Conservation (phyloP, 2,329 filamentous ascomycete genomes). For the Lasiodiplodia sp. region DNA sequence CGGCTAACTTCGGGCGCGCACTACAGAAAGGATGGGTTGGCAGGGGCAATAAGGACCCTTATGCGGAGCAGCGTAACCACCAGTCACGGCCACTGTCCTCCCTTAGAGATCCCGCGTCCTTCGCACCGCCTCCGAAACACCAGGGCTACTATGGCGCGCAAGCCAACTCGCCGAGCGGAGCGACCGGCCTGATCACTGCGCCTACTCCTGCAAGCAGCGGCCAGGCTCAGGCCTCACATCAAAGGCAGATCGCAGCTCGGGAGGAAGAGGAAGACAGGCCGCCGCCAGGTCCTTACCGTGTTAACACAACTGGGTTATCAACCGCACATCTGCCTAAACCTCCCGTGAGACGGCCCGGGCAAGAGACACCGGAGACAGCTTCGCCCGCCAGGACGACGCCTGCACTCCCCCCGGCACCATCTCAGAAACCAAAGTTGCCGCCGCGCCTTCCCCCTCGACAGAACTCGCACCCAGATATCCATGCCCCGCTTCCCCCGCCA, state of each 20-base stretch:
- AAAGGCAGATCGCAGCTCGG: slow-evolving; percentile 45
- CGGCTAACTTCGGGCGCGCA: slow-evolving; percentile 29
- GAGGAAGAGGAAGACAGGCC: slow-evolving; percentile 45
- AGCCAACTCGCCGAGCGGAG: slow-evolving; percentile 14
- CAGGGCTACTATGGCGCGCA: slow-evolving; percentile 25
- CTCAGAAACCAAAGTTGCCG: slow-evolving; percentile 47
- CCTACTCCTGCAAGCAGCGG: slow-evolving; percentile 12
- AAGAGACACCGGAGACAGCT: slow-evolving; percentile 39
- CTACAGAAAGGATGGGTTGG: slow-evolving; percentile 65
- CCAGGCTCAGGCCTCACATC: slow-evolving; percentile 46
- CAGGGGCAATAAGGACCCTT: slow-evolving; percentile 57
- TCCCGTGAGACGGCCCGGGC: slow-evolving; percentile 60
- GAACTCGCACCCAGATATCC: slow-evolving; percentile 58
- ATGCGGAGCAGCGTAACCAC: slow-evolving; percentile 53
- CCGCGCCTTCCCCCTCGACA: slow-evolving; percentile 76
- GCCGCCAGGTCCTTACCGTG: slow-evolving; percentile 71
- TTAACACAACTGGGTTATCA: slow-evolving; percentile 74
- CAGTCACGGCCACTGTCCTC: slow-evolving; percentile 70
- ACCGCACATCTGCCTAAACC: slow-evolving; percentile 75
- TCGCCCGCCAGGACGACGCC: slow-evolving; percentile 56
- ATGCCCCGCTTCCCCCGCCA: slow-evolving; percentile 55
- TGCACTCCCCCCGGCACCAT: slow-evolving; percentile 45
- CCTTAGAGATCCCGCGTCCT: slow-evolving; percentile 77
- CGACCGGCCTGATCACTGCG: not conserved
- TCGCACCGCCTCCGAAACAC: slow-evolving; percentile 80